These are phyloP conservation scores for Gastrolobium bilobum DNA, from an alignment of 306 rosid genomes.

Conservation along the genomic window DNA sequence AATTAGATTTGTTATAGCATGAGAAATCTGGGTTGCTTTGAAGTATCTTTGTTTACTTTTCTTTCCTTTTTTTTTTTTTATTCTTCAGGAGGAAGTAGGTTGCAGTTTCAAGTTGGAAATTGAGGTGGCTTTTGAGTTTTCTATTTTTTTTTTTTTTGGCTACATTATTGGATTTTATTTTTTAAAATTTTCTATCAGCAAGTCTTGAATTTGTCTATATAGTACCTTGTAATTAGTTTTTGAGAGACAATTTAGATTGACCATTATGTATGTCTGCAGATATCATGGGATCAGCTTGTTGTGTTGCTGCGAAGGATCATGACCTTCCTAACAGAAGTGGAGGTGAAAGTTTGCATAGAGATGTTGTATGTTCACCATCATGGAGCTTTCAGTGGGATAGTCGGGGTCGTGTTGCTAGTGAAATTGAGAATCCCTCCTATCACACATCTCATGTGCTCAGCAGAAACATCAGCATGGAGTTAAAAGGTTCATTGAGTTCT, in stretches of 20 bases:
- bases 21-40: not conserved
- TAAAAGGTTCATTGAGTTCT: conserved; percentile 72
- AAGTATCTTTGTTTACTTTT: conserved; percentile 7
- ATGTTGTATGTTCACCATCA: conserved; percentile 69
- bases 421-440: conserved; percentile 60
- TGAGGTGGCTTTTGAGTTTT: conserved; percentile 43
- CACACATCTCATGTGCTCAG: conserved; percentile 63
- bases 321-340: conserved; percentile 48
- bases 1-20: conserved; percentile 32
- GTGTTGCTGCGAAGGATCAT: conserved; percentile 62
- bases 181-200: not conserved
- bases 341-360: conserved; percentile 59
- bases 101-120: conserved; percentile 40
- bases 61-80: conserved; percentile 14
- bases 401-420: conserved; percentile 67
- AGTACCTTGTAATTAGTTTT: no score
- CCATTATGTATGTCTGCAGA: conserved; percentile 42
- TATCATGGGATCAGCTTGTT: conserved; percentile 72
- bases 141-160: conserved; percentile 24
- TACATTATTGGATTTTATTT: conserved; percentile 14
- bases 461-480: conserved; percentile 77
- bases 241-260: conserved; percentile 19
- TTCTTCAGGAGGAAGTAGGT: conserved; percentile 52
- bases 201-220: conserved; percentile 18
- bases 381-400: conserved; percentile 76